Conservation (phyloP, 164 flowering plant genomes). For the Macadamia tetraphylla region DNA sequence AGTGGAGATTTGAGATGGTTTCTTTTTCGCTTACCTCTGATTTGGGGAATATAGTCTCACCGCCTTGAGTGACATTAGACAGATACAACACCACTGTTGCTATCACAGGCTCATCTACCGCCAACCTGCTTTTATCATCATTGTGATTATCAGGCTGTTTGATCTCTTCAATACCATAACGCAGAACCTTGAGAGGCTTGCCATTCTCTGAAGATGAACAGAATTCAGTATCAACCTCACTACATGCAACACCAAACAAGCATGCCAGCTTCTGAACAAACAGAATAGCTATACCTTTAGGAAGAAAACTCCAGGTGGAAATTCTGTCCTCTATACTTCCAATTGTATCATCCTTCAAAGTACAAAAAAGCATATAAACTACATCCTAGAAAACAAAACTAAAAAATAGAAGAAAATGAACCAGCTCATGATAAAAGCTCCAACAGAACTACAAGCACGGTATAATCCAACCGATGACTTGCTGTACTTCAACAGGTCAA, state of each 20-base stretch:
- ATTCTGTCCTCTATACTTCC: conserved; percentile 66
- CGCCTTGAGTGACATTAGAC: conserved; percentile 64
- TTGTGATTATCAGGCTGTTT: conserved; percentile 32
- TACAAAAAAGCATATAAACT: background rate
- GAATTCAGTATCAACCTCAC: background rate
- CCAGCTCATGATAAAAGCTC: no score
- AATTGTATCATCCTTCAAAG: conserved; percentile 50
- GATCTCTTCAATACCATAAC: conserved; percentile 36
- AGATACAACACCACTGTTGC: conserved; percentile 74
- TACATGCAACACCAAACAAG: background rate
- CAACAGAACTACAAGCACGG: no score
- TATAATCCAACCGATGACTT: no score
- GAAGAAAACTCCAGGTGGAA: conserved; percentile 86
- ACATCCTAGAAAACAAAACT: no score
- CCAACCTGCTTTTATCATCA: conserved; percentile 26
- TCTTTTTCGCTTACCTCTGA: conserved; percentile 49
- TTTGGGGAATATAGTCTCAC: conserved; percentile 57
- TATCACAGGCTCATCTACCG: conserved; percentile 35
- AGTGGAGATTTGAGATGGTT: background rate
- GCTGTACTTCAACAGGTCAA: no score
- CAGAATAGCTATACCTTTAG: conserved; percentile 45
- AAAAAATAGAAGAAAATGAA: no score
- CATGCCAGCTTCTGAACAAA: background rate
- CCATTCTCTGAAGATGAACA: conserved; percentile 44
- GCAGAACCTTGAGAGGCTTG: conserved; percentile 42